Percentiles rank a stretch among this genome's conserved stretches.
Evolutionary conservation across 768 basidiomycete genomes (phyloP).

Genomic region (Inosperma sp.): DNA sequence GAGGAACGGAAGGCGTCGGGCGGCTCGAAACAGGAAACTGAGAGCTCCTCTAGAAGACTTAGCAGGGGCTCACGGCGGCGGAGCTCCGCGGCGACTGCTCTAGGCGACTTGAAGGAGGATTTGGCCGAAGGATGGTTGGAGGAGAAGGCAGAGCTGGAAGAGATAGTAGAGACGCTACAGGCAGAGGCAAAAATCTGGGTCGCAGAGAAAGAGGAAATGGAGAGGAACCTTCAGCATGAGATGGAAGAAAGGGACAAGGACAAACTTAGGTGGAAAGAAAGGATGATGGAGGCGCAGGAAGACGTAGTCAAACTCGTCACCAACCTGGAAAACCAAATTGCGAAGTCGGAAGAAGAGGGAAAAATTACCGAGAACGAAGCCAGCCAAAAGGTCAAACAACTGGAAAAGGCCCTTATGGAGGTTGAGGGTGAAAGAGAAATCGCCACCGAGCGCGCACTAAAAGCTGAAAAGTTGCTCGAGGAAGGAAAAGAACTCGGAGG

Average conservation of each 20-base stretch:
- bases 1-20: slow-evolving; percentile 38
- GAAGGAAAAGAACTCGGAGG: slow-evolving; percentile 64
- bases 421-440: slow-evolving; percentile 50
- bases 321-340: slow-evolving; percentile 56
- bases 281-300: slow-evolving; percentile 66
- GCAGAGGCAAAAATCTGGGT: slow-evolving; percentile 44
- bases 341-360: slow-evolving; percentile 46
- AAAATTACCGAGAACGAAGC: slow-evolving; percentile 36
- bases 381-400: slow-evolving; percentile 37
- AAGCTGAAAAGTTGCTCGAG: slow-evolving; percentile 61
- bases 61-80: slow-evolving; percentile 44
- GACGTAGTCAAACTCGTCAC: slow-evolving; percentile 63
- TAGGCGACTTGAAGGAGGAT: slow-evolving; percentile 65
- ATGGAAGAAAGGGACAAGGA: slow-evolving; percentile 53
- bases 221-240: slow-evolving; percentile 50
- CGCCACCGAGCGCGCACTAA: slow-evolving; percentile 54
- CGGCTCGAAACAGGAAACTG: slow-evolving; percentile 20
- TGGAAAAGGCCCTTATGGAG: slow-evolving; percentile 42
- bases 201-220: slow-evolving; percentile 43
- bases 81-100: slow-evolving; percentile 46
- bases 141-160: slow-evolving; percentile 59
- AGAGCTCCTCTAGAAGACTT: slow-evolving; percentile 28
- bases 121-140: slow-evolving; percentile 66
- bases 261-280: slow-evolving; percentile 64
- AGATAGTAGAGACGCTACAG: slow-evolving; percentile 46